Conservation (phyloP, 805 yeast genomes). For the Candida broadrunensis region DNA sequence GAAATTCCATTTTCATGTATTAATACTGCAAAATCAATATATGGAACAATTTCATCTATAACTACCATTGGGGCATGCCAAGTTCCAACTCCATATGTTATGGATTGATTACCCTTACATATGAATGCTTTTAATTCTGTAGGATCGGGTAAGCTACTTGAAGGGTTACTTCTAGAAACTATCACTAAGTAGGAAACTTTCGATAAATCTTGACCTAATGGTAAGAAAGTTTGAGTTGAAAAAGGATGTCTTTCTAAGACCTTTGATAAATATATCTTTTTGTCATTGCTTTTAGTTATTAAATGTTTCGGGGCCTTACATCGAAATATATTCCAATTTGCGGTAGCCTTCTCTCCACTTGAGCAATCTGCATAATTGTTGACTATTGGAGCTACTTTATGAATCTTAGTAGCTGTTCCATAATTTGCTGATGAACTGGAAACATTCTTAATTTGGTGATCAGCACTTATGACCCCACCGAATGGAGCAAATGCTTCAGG, state of each 20-base stretch:
- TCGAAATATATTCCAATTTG: slow-evolving; percentile 82
- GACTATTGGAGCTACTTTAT: slow-evolving; percentile 65
- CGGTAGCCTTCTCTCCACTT: slow-evolving; percentile 46
- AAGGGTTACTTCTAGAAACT: slow-evolving; percentile 57
- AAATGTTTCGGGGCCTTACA: slow-evolving; percentile 75
- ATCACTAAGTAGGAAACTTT: slow-evolving; percentile 70
- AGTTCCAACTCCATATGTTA: slow-evolving; percentile 78
- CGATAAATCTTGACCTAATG: slow-evolving; percentile 64
- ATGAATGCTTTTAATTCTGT: slow-evolving; percentile 60
- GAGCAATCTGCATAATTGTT: slow-evolving; percentile 50
- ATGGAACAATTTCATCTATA: slow-evolving; percentile 49
- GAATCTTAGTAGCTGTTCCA: slow-evolving; percentile 86
- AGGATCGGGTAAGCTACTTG: slow-evolving; percentile 58
- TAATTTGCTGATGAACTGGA: slow-evolving; percentile 67
- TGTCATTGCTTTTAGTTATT: slow-evolving; percentile 19
- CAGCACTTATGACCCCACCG: slow-evolving; percentile 79
- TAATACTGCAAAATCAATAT: slow-evolving; percentile 80
- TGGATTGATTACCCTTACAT: slow-evolving; percentile 81
- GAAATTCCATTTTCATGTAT: slow-evolving; percentile 80
- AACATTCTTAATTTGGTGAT: slow-evolving; percentile 57
- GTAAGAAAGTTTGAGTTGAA: slow-evolving; percentile 86
- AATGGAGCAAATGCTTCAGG: slow-evolving; percentile 63
- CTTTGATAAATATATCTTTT: slow-evolving; percentile 32
- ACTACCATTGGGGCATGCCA: slow-evolving; percentile 99
- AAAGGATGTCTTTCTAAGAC: slow-evolving; percentile 90